Percentiles rank a stretch among this genome's conserved stretches.
phyloP scores from a whole-genome alignment of 2,329 filamentous ascomycete species.

The Leptographium radiaticola region DNA sequence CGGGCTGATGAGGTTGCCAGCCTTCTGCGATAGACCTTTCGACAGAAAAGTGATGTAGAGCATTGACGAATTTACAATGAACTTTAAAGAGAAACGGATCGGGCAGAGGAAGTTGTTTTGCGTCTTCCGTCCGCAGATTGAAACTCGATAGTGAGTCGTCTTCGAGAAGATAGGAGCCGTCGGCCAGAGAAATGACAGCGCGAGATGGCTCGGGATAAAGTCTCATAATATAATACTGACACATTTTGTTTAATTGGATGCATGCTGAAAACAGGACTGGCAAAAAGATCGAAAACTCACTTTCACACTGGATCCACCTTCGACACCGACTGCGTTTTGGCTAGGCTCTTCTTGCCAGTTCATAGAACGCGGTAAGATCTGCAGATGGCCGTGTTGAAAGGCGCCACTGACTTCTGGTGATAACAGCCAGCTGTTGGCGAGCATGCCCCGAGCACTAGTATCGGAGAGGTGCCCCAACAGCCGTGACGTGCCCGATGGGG shows the following conservation, averaged over 20 bases:
- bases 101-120: background rate
- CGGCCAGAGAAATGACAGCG: background rate
- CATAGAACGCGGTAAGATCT: background rate
- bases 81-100: background rate
- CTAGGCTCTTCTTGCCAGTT: background rate
- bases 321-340: background rate
- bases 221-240: background rate
- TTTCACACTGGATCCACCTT: background rate
- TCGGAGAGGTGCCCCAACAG: background rate
- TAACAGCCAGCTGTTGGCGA: conserved; percentile 1
- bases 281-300: background rate
- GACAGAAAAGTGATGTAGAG: background rate
- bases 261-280: background rate
- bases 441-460: background rate
- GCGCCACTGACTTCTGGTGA: background rate
- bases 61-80: background rate
- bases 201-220: background rate
- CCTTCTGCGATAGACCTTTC: background rate
- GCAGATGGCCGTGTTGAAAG: background rate
- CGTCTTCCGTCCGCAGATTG: no score
- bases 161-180: background rate
- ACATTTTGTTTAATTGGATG: background rate
- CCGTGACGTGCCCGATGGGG: background rate
- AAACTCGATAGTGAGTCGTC: background rate
- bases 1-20: background rate